Percentiles rank a stretch among this genome's conserved stretches.
phyloP scores from a whole-genome alignment of 139 green algal species.

The Nannochloris sp. region DNA sequence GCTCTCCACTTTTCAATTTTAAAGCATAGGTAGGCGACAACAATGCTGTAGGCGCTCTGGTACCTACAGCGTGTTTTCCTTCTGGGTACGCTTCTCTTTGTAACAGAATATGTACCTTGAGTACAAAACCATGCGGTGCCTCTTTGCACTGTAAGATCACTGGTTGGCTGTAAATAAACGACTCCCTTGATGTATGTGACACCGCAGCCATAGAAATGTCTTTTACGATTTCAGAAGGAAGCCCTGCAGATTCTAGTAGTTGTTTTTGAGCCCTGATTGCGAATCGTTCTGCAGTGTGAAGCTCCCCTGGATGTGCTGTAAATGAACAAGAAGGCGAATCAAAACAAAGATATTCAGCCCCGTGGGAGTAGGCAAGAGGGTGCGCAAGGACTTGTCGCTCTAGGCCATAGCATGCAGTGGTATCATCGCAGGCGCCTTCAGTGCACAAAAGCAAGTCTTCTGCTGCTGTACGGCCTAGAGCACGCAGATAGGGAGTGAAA shows the following conservation, averaged over 20 bases:
- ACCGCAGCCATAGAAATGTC: not conserved
- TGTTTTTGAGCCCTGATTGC: not conserved
- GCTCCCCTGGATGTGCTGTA: constrained; percentile 4
- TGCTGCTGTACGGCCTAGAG: constrained; percentile 1
- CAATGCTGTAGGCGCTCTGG: not conserved
- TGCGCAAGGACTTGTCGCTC: no score
- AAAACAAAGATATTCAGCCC: no score
- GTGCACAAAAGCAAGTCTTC: not conserved
- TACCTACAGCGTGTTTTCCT: no score
- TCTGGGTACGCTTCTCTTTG: not conserved
- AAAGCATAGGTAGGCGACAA: not conserved
- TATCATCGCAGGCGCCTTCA: not conserved
- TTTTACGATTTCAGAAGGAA: not conserved
- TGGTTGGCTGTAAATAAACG: constrained; percentile 16
- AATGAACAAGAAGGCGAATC: not conserved
- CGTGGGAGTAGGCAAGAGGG: no score
- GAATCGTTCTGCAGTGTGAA: constrained; percentile 8
- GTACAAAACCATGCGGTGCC: not conserved
- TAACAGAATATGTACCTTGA: not conserved
- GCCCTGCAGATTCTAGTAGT: not conserved
- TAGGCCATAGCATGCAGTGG: no score
- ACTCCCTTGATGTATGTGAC: not conserved
- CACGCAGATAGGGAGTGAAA: not conserved
- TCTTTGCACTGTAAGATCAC: not conserved
- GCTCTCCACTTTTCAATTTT: not conserved